Conservation (phyloP, 2,329 filamentous ascomycete genomes). For the Rosellinia necatrix region DNA sequence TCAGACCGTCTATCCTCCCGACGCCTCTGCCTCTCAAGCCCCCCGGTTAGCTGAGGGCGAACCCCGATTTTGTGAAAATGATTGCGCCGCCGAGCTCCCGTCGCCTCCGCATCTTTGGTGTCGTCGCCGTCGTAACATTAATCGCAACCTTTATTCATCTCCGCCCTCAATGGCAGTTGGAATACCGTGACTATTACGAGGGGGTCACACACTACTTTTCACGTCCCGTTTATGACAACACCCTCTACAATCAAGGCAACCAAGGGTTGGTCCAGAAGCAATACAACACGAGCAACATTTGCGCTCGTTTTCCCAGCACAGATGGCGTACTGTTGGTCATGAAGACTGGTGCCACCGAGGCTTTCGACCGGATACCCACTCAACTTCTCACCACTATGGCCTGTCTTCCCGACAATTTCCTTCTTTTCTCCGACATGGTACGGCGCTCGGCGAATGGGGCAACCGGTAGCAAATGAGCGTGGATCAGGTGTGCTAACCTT, state of each 20-base stretch:
- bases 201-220: conserved; percentile 38
- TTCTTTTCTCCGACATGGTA: conserved; percentile 61
- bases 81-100: conserved; percentile 39
- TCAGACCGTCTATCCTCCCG: background rate
- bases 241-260: conserved; percentile 45
- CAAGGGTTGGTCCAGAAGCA: conserved; percentile 41
- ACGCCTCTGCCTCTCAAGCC: background rate
- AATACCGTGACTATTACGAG: conserved; percentile 39
- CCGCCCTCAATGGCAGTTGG: conserved; percentile 37
- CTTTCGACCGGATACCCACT: conserved; percentile 57
- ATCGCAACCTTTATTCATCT: conserved; percentile 35
- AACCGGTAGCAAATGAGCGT: background rate
- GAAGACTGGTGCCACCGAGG: conserved; percentile 64
- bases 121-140: conserved; percentile 31
- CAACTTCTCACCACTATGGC: conserved; percentile 59
- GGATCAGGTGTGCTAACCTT: conserved; percentile 6
- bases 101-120: conserved; percentile 37
- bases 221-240: conserved; percentile 45
- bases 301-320: conserved; percentile 49
- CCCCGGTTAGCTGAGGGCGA: background rate
- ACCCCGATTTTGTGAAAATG: conserved; percentile 28
- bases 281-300: conserved; percentile 46
- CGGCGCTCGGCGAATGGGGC: conserved; percentile 1
- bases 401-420: conserved; percentile 59
- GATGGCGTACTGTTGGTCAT: conserved; percentile 56